Evolutionary conservation across 2,329 filamentous ascomycete genomes (phyloP).

Genomic region (Esteya vermicola): DNA sequence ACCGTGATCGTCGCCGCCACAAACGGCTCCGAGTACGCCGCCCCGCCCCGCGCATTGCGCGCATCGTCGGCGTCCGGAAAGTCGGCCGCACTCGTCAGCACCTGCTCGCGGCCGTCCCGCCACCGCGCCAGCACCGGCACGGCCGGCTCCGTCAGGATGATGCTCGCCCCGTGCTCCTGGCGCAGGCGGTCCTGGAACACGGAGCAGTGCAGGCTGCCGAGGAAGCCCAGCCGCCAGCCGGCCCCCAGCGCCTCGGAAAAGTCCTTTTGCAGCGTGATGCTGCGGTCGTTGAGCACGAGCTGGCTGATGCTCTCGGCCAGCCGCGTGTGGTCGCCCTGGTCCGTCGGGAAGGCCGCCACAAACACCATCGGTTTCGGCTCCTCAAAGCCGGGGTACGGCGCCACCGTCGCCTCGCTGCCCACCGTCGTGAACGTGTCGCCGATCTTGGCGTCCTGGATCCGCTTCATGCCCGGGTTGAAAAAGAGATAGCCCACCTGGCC

Average conservation of each 20-base stretch:
- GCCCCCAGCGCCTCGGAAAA: slow-evolving; percentile 86
- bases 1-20: slow-evolving; percentile 77
- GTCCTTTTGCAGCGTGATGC: slow-evolving; percentile 87
- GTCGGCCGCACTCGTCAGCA: slow-evolving; percentile 74
- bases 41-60: slow-evolving; percentile 26
- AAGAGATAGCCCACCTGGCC: slow-evolving; percentile 94
- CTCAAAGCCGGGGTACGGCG: slow-evolving; percentile 81
- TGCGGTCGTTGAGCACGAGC: slow-evolving; percentile 86
- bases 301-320: slow-evolving; percentile 91
- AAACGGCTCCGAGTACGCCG: slow-evolving; percentile 42
- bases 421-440: slow-evolving; percentile 87
- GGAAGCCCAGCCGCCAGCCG: slow-evolving; percentile 85
- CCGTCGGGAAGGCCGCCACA: slow-evolving; percentile 87
- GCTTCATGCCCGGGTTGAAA: slow-evolving; percentile 98
- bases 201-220: slow-evolving; percentile 97
- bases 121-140: slow-evolving; percentile 82
- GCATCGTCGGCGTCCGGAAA: slow-evolving; percentile 59
- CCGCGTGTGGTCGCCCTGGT: slow-evolving; percentile 68
- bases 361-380: slow-evolving; percentile 99
- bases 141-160: slow-evolving; percentile 93
- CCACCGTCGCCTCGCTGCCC: slow-evolving; percentile 60
- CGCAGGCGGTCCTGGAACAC: slow-evolving; percentile 92
- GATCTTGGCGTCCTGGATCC: slow-evolving; percentile 85
- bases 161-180: slow-evolving; percentile 85
- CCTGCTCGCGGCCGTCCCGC: slow-evolving; percentile 59